These are phyloP conservation scores for Yarrowia sp. DNA, from an alignment of 805 yeast genomes.

Conservation along the genomic window DNA sequence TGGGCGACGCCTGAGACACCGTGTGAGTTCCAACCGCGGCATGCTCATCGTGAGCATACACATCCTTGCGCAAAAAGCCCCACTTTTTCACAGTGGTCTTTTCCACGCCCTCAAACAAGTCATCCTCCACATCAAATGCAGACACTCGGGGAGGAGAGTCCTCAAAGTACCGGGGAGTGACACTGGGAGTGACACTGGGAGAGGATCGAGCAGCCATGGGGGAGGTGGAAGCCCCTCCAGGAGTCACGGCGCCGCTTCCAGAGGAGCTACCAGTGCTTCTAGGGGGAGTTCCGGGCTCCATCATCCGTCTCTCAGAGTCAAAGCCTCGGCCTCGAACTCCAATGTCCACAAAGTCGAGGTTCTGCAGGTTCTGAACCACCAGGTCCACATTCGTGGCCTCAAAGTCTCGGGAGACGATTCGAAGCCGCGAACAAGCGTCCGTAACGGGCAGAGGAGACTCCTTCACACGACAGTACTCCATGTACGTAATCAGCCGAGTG, in stretches of 20 bases:
- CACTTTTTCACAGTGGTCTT: background rate
- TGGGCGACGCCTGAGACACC: background rate
- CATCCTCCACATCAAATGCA: constrained; percentile 23
- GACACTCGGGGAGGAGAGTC: constrained; percentile 20
- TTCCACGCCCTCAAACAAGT: constrained; percentile 24
- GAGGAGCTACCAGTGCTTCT: background rate
- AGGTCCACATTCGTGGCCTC: background rate
- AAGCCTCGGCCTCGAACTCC: background rate
- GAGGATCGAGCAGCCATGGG: background rate
- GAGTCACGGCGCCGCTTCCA: background rate
- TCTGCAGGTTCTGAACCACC: constrained; percentile 8
- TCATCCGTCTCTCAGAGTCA: background rate
- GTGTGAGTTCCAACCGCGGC: background rate
- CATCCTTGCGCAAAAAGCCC: background rate
- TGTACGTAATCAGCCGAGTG: constrained; percentile 1
- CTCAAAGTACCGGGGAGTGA: constrained; percentile 3
- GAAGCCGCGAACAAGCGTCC: background rate
- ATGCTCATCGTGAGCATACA: background rate
- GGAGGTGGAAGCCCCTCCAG: background rate
- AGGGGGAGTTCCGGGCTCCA: background rate
- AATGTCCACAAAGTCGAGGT: constrained; percentile 16
- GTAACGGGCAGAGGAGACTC: background rate
- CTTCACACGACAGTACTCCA: constrained; percentile 11
- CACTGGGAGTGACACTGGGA: background rate
- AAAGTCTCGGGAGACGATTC: background rate